Base-by-base conservation (phyloP, 169 alveolate species). In the Plasmodium knowlesi region DNA sequence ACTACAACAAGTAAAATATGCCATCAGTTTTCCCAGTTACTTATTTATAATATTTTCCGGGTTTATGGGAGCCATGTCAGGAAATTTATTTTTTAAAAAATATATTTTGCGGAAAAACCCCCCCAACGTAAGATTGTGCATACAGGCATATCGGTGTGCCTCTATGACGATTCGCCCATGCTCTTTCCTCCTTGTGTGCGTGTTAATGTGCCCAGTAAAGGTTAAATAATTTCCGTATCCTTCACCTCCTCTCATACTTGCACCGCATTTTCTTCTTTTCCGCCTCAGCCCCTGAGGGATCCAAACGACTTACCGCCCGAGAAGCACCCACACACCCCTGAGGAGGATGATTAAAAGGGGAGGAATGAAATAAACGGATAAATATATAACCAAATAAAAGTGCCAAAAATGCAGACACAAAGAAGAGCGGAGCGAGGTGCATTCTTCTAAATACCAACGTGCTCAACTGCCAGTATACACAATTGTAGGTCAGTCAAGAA, bases 31-130 rank as follows among this genome's bases (percentile, higher is more conserved):
- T 73, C 92, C 96, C 81, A 96, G 96, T 61, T 96, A 96, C 95
- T 61, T 96, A 14, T 95, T 95, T 61, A 72, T 96, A 32, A 93
- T 96, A 30, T 82, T 96, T 67, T 92, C 93, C 43, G 97, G 97
- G 43, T 96, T 96, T 80, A 92, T 96, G 83, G 97, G 97, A 30
- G 96, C 97, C 46, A 88, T 96, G 86, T 95, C 96, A 80, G 97
- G 97, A 39, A 96, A 95, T 85, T 71, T 74, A 82, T 96, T 96
- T 95, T 96, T 89, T 37, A 94, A 82, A 72, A 95, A 95, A 50
- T 96, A 61, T 84, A 88, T 96, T 76, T 83, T 96, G 74, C 82
- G 97, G 72, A 92, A 80, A 82, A 96, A 96, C 76, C 97, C 97
- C 19, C 97, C 97, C 71, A 96, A 96, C 41, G 97, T 96, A 95